Base-by-base conservation (phyloP, 495 filamentous ascomycete species). In the Neurospora sp. region DNA sequence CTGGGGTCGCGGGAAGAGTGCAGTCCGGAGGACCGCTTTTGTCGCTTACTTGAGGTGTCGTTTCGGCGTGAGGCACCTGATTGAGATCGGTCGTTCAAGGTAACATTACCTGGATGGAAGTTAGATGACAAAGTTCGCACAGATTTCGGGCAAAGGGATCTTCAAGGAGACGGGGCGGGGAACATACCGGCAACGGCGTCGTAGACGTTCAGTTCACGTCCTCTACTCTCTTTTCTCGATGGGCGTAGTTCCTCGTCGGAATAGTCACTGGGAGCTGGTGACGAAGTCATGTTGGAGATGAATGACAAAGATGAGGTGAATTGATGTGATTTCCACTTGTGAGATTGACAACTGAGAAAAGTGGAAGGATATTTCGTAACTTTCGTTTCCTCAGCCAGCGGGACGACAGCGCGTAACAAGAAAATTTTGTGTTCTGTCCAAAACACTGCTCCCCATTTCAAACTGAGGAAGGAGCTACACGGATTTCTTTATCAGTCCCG, bases 121-220 rank as follows among this genome's bases (percentile, higher is more conserved):
- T 46, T 73, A 62, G 37, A 9, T 66, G 54, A 37, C 1, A 27
- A 14, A 59, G 48, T 59, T 59, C 48, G 27, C 48, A 59, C n/a
- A 46, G 12, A 18, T 27, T 37, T 38, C 76, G 37, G 77, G 74
- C 40, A 37, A 37, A 3, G 48, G 70, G 14, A 38, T 9, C 37
- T 69, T 35, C 2, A 38, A 72, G 44, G 27, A 37, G 31, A 71
- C 70, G 40, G 73, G 12, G 38, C 35, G 39, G 20, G 35, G 42
- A 18, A 72, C 75, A 74, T 83, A 93, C 93, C 92, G 73, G 92
- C 93, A 62, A 94, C 89, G 41, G 91, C 91, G 83, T 97, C 93
- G 79, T 94, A 96, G 39, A 96, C 81, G 62, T 85, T 93, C 23
- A 86, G 84, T 39, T 79, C 76, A 70, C 85, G 80, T 66, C 79